Evolutionary conservation across 2,329 filamentous ascomycete species (phyloP).

Genomic region (Endothia cerciana): DNA sequence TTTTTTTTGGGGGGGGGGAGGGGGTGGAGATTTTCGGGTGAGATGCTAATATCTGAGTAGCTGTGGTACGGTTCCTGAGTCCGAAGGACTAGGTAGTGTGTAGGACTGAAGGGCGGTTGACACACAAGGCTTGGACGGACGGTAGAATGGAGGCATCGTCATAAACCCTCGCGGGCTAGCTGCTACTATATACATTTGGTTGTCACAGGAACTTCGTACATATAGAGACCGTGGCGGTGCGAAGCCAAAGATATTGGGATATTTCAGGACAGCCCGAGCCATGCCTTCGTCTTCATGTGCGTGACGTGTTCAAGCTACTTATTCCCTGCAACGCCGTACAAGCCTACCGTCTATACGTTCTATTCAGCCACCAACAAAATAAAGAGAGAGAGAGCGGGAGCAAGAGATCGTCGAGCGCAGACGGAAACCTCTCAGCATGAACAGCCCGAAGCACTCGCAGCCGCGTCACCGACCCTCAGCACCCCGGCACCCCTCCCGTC

Average conservation of each 20-base stretch:
- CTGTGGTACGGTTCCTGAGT: constrained; percentile 41
- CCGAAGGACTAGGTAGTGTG: constrained; percentile 36
- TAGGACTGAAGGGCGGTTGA: not conserved
- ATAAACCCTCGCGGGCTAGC: constrained; percentile 17
- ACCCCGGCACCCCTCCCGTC: constrained; percentile 33
- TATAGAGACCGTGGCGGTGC: not conserved
- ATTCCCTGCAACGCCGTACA: constrained; percentile 31
- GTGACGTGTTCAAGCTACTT: too few relatives aligned
- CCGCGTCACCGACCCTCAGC: constrained; percentile 35
- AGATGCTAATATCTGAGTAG: constrained; percentile 30
- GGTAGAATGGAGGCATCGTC: constrained; percentile 9
- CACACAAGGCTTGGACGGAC: not conserved
- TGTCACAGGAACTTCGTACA: not conserved
- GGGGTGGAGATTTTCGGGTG: not conserved
- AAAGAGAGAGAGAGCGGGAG: not conserved
- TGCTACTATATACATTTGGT: constrained; percentile 8
- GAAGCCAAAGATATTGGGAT: not conserved
- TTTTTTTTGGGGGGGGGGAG: not conserved
- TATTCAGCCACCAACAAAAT: constrained; percentile 16
- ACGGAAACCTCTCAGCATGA: constrained; percentile 31
- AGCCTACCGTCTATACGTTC: not conserved
- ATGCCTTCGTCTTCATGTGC: constrained; percentile 12
- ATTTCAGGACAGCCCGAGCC: constrained; percentile 4
- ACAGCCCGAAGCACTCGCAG: constrained; percentile 29
- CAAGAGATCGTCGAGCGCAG: not conserved